Conservation (phyloP, 148 eudicot genomes). For the Camellia granthamiana region DNA sequence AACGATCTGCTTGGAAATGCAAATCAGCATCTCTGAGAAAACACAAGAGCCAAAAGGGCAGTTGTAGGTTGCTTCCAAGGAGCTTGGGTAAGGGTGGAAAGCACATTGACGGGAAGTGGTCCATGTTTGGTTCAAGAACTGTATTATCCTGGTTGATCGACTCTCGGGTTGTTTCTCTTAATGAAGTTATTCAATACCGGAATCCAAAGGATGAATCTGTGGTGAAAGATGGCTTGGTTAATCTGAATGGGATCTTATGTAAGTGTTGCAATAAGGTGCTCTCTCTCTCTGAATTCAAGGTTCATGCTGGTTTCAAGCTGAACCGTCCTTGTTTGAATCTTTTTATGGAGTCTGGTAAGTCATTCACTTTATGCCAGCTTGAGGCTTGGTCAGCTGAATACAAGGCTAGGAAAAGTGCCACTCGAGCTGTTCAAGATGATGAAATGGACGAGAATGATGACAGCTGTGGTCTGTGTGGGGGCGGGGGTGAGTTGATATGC, state of each 20-base stretch:
- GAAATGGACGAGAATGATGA: constrained; percentile 83
- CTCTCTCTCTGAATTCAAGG: constrained; percentile 64
- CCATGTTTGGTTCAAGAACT: constrained; percentile 47
- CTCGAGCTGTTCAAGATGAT: constrained; percentile 41
- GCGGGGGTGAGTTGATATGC: constrained; percentile 88
- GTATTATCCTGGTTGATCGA: constrained; percentile 78
- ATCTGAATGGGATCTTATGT: constrained; percentile 73
- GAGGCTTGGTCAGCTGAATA: constrained; percentile 99
- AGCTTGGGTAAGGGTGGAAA: constrained; percentile 61
- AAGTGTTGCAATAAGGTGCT: constrained; percentile 66
- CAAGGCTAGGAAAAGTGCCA: constrained; percentile 61
- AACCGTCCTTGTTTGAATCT: constrained; percentile 72
- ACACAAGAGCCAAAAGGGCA: constrained; percentile 64
- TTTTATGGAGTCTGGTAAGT: constrained; percentile 78
- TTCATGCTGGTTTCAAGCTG: constrained; percentile 71
- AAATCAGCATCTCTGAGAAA: constrained; percentile 51
- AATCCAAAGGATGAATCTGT: constrained; percentile 58
- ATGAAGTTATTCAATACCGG: constrained; percentile 70
- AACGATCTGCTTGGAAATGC: constrained; percentile 21
- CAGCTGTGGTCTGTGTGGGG: constrained; percentile 97
- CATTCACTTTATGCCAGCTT: constrained; percentile 75
- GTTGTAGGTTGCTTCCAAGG: constrained; percentile 82
- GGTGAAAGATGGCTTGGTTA: constrained; percentile 70
- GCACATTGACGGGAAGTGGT: constrained; percentile 53
- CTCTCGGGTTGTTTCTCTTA: constrained; percentile 48